A percentile compares a stretch with the other conserved stretches of the same genome.
Evolutionary conservation across 2,329 filamentous ascomycete genomes (phyloP).

Genomic region (Diaporthe eres): DNA sequence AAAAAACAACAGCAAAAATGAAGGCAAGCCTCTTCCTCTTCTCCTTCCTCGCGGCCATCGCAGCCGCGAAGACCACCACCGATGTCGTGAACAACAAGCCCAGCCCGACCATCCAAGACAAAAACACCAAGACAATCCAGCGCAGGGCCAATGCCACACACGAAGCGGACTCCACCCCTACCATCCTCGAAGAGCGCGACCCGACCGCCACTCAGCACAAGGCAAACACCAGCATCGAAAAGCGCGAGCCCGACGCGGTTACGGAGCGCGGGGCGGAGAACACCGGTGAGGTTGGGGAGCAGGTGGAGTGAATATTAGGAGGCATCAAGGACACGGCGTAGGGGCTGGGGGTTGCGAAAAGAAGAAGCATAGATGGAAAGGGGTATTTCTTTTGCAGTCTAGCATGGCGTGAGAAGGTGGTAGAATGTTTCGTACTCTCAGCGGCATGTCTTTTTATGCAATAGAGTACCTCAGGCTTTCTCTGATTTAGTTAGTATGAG

Average conservation of each 20-base stretch:
- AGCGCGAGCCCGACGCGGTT: not conserved
- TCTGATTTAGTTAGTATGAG: too few relatives aligned
- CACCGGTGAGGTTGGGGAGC: not conserved
- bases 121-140: not conserved
- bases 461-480: not conserved
- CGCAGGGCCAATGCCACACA: not conserved
- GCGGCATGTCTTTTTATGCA: not conserved
- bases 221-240: not conserved
- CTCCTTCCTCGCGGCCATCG: not conserved
- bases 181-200: not conserved
- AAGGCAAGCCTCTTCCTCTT: not conserved
- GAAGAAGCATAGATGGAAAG: not conserved
- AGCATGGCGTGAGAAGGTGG: not conserved
- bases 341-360: fast-evolving
- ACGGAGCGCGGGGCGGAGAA: not conserved
- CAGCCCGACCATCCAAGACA: not conserved
- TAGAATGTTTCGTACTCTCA: not conserved
- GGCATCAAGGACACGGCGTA: not conserved
- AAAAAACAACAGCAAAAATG: not conserved
- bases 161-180: not conserved
- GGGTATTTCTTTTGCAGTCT: not conserved
- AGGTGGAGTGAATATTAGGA: not conserved
- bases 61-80: not conserved
- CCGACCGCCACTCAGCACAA: not conserved
- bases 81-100: not conserved